Evolutionary conservation across 2,329 filamentous ascomycete genomes (phyloP), one percentile per base, ranked within the genome.

Genomic region (Delphinella strobiligena): DNA sequence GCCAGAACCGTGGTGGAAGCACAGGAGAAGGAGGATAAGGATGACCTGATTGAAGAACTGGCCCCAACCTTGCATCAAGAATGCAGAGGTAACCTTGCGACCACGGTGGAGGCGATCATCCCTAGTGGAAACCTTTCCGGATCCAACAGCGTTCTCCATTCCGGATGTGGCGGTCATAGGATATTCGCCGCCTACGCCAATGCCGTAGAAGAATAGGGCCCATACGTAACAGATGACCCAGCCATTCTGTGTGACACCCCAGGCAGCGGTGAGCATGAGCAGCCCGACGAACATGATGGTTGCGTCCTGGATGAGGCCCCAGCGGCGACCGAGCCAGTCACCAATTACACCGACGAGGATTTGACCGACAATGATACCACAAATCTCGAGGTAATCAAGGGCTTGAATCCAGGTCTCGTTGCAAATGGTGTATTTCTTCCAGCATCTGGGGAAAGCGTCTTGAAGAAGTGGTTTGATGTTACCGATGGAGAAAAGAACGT

Each of bases 61-160:
- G 49, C 89, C 89, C 89, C 89, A 96, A 40, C 89, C 89, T 64
- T 96, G 89, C 89, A 96, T 95, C 63, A 96, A 64, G 69, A 96
- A 96, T 43, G 89, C 88, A 61, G 82, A 86, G 49, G 87, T 94
- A 58, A 95, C 89, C 62, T 93, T 93, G 56, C 89, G 84, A 48
- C 89, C 89, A 64, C 89, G 86, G 68, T 96, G 89, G 38, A 96
- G 78, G 58, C 89, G 85, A 60, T 96, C 89, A 39, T 94, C 86
- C 46, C 80, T 81, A 43, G 87, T 94, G 5, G 89, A 95, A 39
- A 94, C 66, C 60, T 81, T 88, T 46, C 89, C 88, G 29, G 85
- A 64, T n/a, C 83, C 78, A 34, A 88, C 81, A 12, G 85, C 82
- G 54, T 88, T 86, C 61, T 94, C 87, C 78, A 96, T 93, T 44